Conservation (phyloP, 257 asterid species). For the Solanum sitiens region DNA sequence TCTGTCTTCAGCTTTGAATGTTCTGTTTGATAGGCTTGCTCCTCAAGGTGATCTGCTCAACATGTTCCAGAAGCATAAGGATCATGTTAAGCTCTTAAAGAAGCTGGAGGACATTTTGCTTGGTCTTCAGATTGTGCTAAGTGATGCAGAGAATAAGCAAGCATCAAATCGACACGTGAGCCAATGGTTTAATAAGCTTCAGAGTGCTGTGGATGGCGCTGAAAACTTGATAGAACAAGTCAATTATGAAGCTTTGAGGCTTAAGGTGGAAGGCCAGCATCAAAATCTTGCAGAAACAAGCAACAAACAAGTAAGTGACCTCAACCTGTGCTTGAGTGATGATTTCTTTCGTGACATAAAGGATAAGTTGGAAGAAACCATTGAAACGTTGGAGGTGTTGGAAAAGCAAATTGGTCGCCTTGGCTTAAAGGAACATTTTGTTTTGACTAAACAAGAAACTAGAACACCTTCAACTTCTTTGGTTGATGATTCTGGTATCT, state of each 20-base stretch:
- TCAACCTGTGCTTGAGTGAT: too few relatives aligned
- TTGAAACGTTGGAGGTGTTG: neutral
- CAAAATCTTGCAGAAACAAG: neutral
- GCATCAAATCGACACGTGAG: fast-evolving
- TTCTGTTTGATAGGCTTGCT: too few relatives aligned
- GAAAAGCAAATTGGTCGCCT: too few relatives aligned
- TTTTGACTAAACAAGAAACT: neutral
- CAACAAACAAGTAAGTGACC: neutral
- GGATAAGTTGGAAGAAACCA: neutral
- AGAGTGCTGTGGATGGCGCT: neutral
- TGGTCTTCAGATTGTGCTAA: too few relatives aligned
- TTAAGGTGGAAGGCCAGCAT: neutral
- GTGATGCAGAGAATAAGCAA: too few relatives aligned
- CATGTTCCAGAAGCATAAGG: too few relatives aligned
- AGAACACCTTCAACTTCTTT: slow-evolving; percentile 4
- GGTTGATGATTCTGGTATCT: neutral
- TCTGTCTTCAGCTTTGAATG: too few relatives aligned
- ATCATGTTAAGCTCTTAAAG: fast-evolving
- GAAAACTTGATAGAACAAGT: neutral
- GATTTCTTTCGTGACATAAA: too few relatives aligned
- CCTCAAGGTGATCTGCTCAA: too few relatives aligned
- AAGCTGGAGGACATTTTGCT: too few relatives aligned
- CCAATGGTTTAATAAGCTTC: too few relatives aligned
- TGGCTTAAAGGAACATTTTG: too few relatives aligned
- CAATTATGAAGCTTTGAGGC: neutral